Percentiles rank a stretch among this genome's conserved stretches.
phyloP scores from a whole-genome alignment of 2,329 filamentous ascomycete genomes.

The Didymella arachidicola region DNA sequence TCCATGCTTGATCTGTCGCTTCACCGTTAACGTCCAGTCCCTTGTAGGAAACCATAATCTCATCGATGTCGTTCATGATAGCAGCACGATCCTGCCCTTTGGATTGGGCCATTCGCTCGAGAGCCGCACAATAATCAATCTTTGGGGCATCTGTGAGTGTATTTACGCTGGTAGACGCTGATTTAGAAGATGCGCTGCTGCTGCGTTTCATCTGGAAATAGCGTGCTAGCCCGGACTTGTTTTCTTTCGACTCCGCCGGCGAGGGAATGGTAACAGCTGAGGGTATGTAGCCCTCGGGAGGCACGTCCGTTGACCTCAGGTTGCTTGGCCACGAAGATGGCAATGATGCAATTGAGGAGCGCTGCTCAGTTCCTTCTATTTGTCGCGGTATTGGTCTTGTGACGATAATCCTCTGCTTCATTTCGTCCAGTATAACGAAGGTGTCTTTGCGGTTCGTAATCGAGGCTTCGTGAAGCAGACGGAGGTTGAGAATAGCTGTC shows the following conservation, averaged over 20 bases:
- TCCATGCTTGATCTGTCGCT: conserved; percentile 10
- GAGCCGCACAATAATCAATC: conserved; percentile 32
- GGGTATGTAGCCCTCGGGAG: conserved; percentile 31
- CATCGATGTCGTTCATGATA: conserved; percentile 46
- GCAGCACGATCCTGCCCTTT: conserved; percentile 31
- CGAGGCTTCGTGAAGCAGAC: conserved; percentile 48
- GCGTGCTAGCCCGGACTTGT: conserved; percentile 33
- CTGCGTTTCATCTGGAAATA: conserved; percentile 34
- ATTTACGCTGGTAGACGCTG: conserved; percentile 10
- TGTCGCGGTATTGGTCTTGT: conserved; percentile 33
- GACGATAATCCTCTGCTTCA: conserved; percentile 49
- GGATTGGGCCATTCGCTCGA: conserved; percentile 32
- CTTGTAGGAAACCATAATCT: conserved; percentile 45
- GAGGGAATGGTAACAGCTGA: conserved; percentile 30
- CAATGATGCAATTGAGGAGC: conserved; percentile 22
- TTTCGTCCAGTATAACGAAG: conserved; percentile 45
- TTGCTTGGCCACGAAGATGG: conserved; percentile 28
- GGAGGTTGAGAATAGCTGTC: conserved; percentile 44
- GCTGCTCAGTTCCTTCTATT: conserved; percentile 16
- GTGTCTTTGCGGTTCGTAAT: conserved; percentile 47
- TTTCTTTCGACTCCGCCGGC: conserved; percentile 21
- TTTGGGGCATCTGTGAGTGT: conserved; percentile 17
- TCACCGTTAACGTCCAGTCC: conserved; percentile 21
- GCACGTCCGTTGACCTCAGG: conserved; percentile 11
- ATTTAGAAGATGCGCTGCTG: conserved; percentile 21